Conservation (phyloP, 257 asterid species). For the Solanum lycopersicoides region DNA sequence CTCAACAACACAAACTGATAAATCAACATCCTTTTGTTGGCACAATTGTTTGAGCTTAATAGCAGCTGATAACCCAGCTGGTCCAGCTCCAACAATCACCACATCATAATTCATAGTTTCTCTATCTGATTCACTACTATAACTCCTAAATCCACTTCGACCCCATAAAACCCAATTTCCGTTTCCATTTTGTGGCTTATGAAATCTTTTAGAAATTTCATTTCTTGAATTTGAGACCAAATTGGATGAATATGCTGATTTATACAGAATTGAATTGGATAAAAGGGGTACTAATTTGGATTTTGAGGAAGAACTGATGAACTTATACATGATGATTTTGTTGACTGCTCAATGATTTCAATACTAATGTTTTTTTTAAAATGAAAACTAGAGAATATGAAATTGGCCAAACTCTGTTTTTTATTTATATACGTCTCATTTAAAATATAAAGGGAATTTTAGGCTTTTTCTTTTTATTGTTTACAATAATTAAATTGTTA, state of each 20-base stretch:
- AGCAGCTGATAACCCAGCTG: constrained; percentile 97
- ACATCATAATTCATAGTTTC: constrained; percentile 79
- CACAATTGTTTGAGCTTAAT: constrained; percentile 82
- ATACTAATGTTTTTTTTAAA: not conserved
- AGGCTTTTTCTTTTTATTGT: too few species aligned
- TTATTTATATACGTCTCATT: too few species aligned
- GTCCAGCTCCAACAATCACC: constrained; percentile 96
- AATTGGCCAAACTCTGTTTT: not conserved
- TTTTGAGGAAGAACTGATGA: not conserved
- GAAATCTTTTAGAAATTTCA: not conserved
- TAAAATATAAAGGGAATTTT: too few species aligned
- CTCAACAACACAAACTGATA: constrained; percentile 91
- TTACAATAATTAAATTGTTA: too few species aligned
- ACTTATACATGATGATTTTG: not conserved
- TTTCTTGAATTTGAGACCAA: not conserved
- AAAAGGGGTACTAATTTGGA: not conserved
- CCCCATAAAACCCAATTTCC: not conserved
- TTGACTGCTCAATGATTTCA: not conserved
- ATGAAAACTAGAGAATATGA: not conserved
- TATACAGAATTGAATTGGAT: not conserved
- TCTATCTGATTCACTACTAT: constrained; percentile 37
- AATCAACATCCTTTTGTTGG: constrained; percentile 56
- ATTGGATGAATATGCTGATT: not conserved
- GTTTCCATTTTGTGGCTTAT: not conserved
- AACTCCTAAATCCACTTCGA: constrained; percentile 18